Evolutionary conservation across 2,329 filamentous ascomycete genomes (phyloP), one percentile per base, ranked within the genome.

Genomic region (Fusarium goolgardi): DNA sequence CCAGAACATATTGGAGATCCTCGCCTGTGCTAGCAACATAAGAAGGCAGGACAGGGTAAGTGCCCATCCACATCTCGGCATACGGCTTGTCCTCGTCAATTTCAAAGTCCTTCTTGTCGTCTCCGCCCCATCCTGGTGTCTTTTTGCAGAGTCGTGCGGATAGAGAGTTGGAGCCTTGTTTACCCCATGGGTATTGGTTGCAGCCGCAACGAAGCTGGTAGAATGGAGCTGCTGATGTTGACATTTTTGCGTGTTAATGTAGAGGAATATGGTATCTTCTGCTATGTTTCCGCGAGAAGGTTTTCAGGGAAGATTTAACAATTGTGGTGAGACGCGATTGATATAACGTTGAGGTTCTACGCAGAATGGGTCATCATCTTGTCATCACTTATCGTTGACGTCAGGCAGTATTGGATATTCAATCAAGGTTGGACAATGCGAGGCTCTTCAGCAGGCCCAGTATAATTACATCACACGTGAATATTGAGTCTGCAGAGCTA

Each of bases 31-130:
- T 80, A 18, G 91, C 79, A 2, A 91, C 81, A 55, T 87, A 86
- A 2, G 89, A 91, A 0, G 90, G 90, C 27, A 90, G 85, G 39
- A 87, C 87, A 1, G 90, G 90, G 74, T 94, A 93, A 44, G 91
- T 92, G 6, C 90, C 91, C 81, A 93, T 91, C 91, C 91, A 93
- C 84, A 90, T 88, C 84, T 85, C 83, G 1, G 83, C 83, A 73
- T 94, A 94, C 9, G 81, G 78, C 70, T 88, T 83, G 59, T 84
- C 81, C 55, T 91, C 85, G 23, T 93, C 83, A 49, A 93, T 84
- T 63, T 85, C 82, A 79, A 91, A 91, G 35, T 83, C 81, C 18
- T 61, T 56, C 12, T 69, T 67, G 3, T 49, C 65, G 6, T 73
- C 55, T 32, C 62, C 68, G 15, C 51, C 67, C 63, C 67, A 74